Evolutionary conservation across 352 stramenopile species (phyloP), one percentile per base, ranked within the genome.

Genomic region (Globisporangium acanthophoron): DNA sequence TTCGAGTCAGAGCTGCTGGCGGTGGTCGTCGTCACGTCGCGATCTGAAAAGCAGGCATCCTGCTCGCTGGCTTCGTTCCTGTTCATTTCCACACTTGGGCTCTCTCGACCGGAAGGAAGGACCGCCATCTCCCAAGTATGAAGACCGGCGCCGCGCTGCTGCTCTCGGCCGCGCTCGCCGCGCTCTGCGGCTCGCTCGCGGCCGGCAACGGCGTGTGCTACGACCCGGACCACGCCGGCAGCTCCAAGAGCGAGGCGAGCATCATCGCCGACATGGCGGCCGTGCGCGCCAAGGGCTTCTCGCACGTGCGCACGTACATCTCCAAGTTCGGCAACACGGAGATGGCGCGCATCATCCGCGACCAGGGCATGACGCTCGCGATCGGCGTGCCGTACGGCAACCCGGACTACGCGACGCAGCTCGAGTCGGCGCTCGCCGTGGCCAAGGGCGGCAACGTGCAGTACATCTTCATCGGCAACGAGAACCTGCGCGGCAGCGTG

Each of bases 271-370:
- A 90, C 57, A 80, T 90, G 69, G 35, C 68, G 29, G 59, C 64
- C 39, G 84, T 90, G 62, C 68, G 73, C 52, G 44, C 48, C 41
- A 67, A 71, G 53, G 76, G 78, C 63, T 90, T 88, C 70, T 65
- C 64, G 33, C 70, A 79, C 52, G 73, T 90, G 58, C 79, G 78
- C 57, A 90, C 80, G 58, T 90, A 90, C 72, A 87, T 90, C 54
- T 78, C 61, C 54, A 70, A 74, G 53, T 80, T 86, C 52, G 80
- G 80, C 45, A 66, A 68, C 52, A 75, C 62, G 8, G 61, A 85
- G 54, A 80, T 90, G 59, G 78, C 73, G 18, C 49, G 62, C 21
- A 77, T 81, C 47, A 83, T 90, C 62, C 65, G 69, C 43, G 61
- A 53, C 33, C 70, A 78, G 53, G 80, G 80, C 8, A 66, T 90